Conservation (phyloP, 2,329 filamentous ascomycete species). For the Saccharata proteae region DNA sequence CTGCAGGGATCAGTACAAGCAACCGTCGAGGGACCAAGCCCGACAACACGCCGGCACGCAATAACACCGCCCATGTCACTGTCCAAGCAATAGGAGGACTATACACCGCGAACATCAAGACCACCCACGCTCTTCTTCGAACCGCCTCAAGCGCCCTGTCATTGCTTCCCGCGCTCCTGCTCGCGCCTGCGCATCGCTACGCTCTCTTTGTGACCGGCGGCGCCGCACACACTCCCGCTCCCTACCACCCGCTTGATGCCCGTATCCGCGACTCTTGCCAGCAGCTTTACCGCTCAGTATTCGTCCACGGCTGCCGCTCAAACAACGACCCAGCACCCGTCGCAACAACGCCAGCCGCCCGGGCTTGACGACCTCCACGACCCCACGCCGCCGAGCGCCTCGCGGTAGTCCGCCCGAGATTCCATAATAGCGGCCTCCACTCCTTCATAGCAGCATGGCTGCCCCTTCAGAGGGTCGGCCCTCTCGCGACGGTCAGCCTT, state of each 20-base stretch:
- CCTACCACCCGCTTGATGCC: neutral
- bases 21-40: too few relatives aligned
- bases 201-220: too few relatives aligned
- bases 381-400: too few relatives aligned
- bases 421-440: too few relatives aligned
- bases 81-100: conserved; percentile 2
- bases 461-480: conserved; percentile 8
- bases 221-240: neutral
- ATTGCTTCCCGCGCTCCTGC: neutral
- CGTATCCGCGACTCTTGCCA: too few relatives aligned
- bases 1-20: too few relatives aligned
- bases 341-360: too few relatives aligned
- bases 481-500: conserved; percentile 6
- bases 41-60: conserved; percentile 3
- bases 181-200: conserved; percentile 1
- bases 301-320: too few relatives aligned
- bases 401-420: too few relatives aligned
- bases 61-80: conserved; percentile 4
- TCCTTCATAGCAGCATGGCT: conserved; percentile 8
- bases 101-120: neutral
- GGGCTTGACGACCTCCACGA: too few relatives aligned
- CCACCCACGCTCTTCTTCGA: neutral
- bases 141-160: neutral
- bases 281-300: too few relatives aligned
- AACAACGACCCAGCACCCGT: too few relatives aligned